Evolutionary conservation across 768 basidiomycete genomes (phyloP).

Genomic region (Pleurotus giganteus): DNA sequence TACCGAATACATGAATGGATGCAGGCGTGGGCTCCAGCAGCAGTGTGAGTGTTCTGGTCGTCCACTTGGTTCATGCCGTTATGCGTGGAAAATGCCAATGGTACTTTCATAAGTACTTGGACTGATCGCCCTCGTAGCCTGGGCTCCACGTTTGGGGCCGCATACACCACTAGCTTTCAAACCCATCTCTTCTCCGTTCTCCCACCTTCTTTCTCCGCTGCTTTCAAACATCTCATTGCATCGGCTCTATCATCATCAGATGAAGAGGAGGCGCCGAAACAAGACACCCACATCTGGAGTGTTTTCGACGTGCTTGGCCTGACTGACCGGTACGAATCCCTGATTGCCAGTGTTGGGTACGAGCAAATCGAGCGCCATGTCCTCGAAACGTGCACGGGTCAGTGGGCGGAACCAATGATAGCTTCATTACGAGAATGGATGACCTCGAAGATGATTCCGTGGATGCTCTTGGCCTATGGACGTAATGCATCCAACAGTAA

Average conservation of each 20-base stretch:
- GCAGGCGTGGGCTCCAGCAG: slow-evolving; percentile 66
- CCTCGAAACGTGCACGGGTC: slow-evolving; percentile 56
- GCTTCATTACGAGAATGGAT: slow-evolving; percentile 71
- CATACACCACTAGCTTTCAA: slow-evolving; percentile 70
- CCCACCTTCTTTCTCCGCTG: slow-evolving; percentile 63
- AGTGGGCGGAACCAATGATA: slow-evolving; percentile 70
- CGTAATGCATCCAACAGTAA: slow-evolving; percentile 57
- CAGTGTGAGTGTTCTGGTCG: slow-evolving; percentile 46
- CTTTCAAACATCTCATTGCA: slow-evolving; percentile 66
- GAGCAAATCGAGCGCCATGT: slow-evolving; percentile 82
- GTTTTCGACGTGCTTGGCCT: slow-evolving; percentile 72
- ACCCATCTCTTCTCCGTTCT: slow-evolving; percentile 72
- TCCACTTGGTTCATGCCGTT: not conserved
- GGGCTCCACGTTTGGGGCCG: slow-evolving; percentile 53
- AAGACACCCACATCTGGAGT: slow-evolving; percentile 42
- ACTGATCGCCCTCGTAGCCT: slow-evolving; percentile 46
- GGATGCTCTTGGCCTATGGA: slow-evolving; percentile 83
- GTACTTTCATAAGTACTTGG: no score
- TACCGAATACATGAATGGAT: slow-evolving; percentile 70
- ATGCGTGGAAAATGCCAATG: no score
- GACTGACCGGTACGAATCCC: slow-evolving; percentile 78
- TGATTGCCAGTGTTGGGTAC: slow-evolving; percentile 82
- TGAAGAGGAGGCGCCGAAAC: slow-evolving; percentile 15
- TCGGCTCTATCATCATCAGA: slow-evolving; percentile 47
- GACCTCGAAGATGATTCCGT: slow-evolving; percentile 73